Base-by-base conservation (phyloP, 345 rosid genomes). In the Bretschneidera sinensis region DNA sequence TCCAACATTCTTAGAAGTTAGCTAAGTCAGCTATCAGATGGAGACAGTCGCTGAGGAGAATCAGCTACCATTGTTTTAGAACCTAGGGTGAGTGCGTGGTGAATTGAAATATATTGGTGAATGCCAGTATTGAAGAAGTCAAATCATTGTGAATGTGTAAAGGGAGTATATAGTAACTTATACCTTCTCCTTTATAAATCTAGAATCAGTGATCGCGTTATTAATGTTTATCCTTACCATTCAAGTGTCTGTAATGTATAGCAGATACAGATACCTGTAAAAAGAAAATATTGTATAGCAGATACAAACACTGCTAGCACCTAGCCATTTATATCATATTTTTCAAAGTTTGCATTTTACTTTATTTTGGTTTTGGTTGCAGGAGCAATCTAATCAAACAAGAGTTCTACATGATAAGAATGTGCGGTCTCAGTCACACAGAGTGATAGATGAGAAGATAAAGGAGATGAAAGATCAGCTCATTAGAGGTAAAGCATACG, bases 401-500 rank as follows among this genome's bases (percentile, higher is more conserved):
- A 31, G 52, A 63, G 64, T 48, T 55, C 71, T 6, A 48, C 74
- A 39, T 72, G 72, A 72, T 74, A 70, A 65, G 47, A 78, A 59
- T 15, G 48, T 69, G 58, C 72, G 18, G n/a, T 53, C 64, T 73
- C 63, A 54, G n/a, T 52, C 75, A 52, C 75, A 56, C 23, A 68
- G 70, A 69, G 54, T 55, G 18, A 62, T 70, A 24, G 90, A 92
- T 75, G 74, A 60, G 61, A 92, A 83, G 79, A 74, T 84, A 57
- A 84, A 74, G 60, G 81, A 78, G 81, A 80, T 87, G 73, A 83
- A 80, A 83, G 97, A 92, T 83, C 85, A 83, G 71, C 60, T 92
- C 55, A 73, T 92, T 55, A 85, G 89, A 80, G 96, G 95, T 56
- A 83, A 73, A 71, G 87, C 75, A 57, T 92, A 83, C 83, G 59